Base-by-base conservation (phyloP, 176 grass and related monocot genomes). In the Juncus inflexus region DNA sequence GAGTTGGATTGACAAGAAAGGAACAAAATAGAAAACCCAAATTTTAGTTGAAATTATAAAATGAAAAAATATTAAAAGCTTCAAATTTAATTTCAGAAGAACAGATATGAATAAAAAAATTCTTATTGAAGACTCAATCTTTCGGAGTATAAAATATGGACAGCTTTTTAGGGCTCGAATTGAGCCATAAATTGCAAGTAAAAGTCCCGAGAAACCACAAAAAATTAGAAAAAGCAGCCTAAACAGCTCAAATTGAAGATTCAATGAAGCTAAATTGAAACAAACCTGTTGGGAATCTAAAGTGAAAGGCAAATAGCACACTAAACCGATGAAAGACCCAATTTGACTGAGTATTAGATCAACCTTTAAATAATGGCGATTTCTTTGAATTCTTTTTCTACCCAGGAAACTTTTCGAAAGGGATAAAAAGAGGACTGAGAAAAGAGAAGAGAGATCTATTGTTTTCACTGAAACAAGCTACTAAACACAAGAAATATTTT, bases 191-290 rank as follows among this genome's bases (percentile, higher is more conserved):
- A 54, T 36, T 54, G 16, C 47, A 12, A 3, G 19, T 12, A 67
- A 67, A 6, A 7, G 39, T 13, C 10, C 16, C 10, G 7, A 54
- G 7, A 13, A 67, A 38, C 65, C 51, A n/a, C 41, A 67, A 67
- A 45, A 67, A 67, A 39, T 19, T 67, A 67, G 43, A 47, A 47
- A 47, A 47, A 53, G 1, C 14, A 51, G 7, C 45, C 35, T 38
- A 53, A 67, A 12, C 47, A 67, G 45, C 65, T 67, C 65, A 50
- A 67, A 67, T 51, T 37, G 6, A 67, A 28, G 65, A 67, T 67
- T 67, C 51, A 12, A 50, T 13, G 37, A 14, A 66, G 15, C 9
- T 37, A 54, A 67, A 12, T 3, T 35, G 11, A 54, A 67, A 52
- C 65, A 7, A 67, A 54, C 65, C 19, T 52, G 45, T 36, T 42